Percentiles rank a stretch among this genome's conserved stretches.
Evolutionary conservation across 225 moss, liverwort and hornwort genomes (phyloP).

Genomic region (Thuidium tamariscinum): DNA sequence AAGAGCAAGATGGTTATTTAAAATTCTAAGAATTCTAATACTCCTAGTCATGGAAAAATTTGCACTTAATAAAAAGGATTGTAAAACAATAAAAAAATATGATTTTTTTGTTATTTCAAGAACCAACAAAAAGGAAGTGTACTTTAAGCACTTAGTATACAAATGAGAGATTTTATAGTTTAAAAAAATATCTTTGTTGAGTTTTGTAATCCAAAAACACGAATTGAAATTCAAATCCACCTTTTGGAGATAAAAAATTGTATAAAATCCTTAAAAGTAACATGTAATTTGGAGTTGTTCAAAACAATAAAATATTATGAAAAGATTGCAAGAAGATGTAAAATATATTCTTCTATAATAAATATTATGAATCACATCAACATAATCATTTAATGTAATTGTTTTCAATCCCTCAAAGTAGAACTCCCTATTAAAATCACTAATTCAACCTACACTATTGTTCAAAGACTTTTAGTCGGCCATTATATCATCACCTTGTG

Average conservation of each 20-base stretch:
- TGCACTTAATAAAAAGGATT: no score
- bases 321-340: neutral
- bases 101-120: neutral
- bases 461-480: neutral
- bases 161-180: neutral
- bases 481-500: neutral
- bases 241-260: no score
- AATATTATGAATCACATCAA: neutral
- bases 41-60: no score
- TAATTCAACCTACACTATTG: no score
- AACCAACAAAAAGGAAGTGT: no score
- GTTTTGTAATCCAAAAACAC: neutral
- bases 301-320: neutral
- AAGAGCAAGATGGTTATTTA: no score
- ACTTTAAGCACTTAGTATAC: neutral
- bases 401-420: neutral
- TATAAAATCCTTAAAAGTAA: neutral
- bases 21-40: no score
- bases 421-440: neutral
- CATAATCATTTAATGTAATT: neutral
- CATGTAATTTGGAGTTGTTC: neutral
- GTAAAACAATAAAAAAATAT: no score
- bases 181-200: neutral
- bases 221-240: neutral
- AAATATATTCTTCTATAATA: neutral